These are phyloP conservation scores for Fusarium caatingaense DNA, from an alignment of 2,329 filamentous ascomycete species.

Conservation along the genomic window DNA sequence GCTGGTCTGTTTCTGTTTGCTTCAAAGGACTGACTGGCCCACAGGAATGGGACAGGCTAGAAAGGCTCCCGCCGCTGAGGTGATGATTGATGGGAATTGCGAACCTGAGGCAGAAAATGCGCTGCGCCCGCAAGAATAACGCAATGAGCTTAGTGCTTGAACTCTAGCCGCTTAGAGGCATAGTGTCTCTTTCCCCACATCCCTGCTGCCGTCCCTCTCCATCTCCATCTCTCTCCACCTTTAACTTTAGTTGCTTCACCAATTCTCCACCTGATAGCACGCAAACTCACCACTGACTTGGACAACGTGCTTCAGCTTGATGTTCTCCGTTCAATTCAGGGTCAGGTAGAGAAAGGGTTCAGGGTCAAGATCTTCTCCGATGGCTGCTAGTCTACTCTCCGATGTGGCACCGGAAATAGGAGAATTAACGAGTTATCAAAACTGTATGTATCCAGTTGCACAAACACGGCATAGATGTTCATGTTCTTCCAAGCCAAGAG, in stretches of 20 bases:
- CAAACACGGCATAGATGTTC: conserved; percentile 22
- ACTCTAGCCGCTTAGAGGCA: conserved; percentile 1
- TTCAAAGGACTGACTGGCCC: conserved; percentile 13
- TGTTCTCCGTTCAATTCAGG: conserved; percentile 22
- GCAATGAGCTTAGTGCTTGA: conserved; percentile 17
- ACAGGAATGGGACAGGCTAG: conserved; percentile 32
- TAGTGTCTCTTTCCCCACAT: conserved; percentile 18
- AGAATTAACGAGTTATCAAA: conserved; percentile 3
- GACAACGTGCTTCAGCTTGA: conserved; percentile 28
- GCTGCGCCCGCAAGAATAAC: conserved; percentile 32
- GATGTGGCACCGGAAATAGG: background rate
- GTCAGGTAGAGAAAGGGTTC: background rate
- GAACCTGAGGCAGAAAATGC: conserved; percentile 33
- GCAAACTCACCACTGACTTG: conserved; percentile 33
- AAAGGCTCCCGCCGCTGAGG: conserved; percentile 9
- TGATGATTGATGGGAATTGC: background rate
- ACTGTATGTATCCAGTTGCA: conserved; percentile 1
- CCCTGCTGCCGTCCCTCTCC: conserved; percentile 28
- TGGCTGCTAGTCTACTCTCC: conserved; percentile 5
- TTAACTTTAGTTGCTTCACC: conserved; percentile 29
- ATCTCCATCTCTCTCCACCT: conserved; percentile 16
- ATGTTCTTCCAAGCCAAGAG: background rate
- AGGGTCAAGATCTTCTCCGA: conserved; percentile 19
- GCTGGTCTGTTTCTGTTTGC: conserved; percentile 5
- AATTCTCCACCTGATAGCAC: conserved; percentile 32